Conservation (phyloP, 148 eudicot genomes). For the Nepenthes gracilis region DNA sequence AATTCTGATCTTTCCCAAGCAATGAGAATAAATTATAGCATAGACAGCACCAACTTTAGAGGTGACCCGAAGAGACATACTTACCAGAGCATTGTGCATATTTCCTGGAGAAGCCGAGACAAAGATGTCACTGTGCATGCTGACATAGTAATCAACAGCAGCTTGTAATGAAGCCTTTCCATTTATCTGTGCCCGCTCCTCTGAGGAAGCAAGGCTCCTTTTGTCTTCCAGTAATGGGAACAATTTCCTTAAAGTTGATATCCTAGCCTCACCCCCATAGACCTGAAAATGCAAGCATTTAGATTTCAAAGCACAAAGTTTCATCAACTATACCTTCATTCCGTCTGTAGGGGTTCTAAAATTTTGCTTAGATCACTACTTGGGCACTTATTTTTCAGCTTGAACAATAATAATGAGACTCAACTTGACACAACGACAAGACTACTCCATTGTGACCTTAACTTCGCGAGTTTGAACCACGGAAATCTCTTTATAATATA, state of each 20-base stretch:
- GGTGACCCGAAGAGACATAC: constrained; percentile 2
- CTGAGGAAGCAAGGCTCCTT: constrained; percentile 76
- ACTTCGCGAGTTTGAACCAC: too few relatives aligned
- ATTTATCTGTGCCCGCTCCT: constrained; percentile 63
- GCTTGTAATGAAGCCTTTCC: constrained; percentile 95
- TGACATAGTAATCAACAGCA: constrained; percentile 87
- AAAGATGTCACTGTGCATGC: constrained; percentile 95
- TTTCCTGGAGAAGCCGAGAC: constrained; percentile 98
- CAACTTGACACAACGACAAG: too few relatives aligned
- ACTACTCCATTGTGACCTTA: too few relatives aligned
- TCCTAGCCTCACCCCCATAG: constrained; percentile 82
- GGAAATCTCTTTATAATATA: too few relatives aligned
- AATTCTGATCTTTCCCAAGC: too few relatives aligned
- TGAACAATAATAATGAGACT: too few relatives aligned
- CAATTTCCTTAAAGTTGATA: constrained; percentile 53
- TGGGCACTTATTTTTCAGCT: too few relatives aligned
- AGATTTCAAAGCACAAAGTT: background rate
- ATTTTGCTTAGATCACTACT: too few relatives aligned
- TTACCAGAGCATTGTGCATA: constrained; percentile 99
- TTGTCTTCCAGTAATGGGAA: constrained; percentile 91
- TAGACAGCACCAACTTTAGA: background rate
- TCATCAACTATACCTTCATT: background rate
- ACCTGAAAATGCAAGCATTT: constrained; percentile 27
- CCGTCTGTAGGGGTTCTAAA: too few relatives aligned
- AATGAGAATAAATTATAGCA: too few relatives aligned